Base-by-base conservation (phyloP, 1,139 yeast genomes). In the Blastobotrys illinoisensis region DNA sequence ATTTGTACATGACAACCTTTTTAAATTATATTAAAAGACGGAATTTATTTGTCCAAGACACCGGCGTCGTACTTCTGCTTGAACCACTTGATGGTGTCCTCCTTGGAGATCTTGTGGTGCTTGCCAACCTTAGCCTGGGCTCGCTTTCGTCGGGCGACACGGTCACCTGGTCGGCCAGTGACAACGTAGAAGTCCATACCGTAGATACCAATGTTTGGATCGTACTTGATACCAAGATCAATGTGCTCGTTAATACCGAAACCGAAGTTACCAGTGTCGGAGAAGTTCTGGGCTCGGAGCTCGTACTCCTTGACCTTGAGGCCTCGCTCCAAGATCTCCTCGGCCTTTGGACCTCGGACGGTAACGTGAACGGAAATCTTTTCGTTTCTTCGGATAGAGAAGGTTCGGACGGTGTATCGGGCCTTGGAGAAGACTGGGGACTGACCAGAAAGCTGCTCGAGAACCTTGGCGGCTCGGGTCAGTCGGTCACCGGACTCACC, bases 401-500 rank as follows among this genome's bases (percentile, higher is more conserved):
- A 93, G 65, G 98, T 88, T 88, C 99, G 89, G 76, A 93, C 97
- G 68, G 99, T 93, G 90, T 93, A 93, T 84, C 99, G 88, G 73
- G 99, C 99, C 87, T 95, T 93, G 73, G 99, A 91, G 81, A 89
- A 97, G 72, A 93, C 99, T 78, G 99, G 99, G 73, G 99, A 93
- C 83, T 93, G 99, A 90, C 99, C 99, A 70, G 98, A 91, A 74
- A 93, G 88, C 84, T 95, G 99, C 83, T 93, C 99, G 77, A 93
- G 86, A 74, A 93, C 99, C 86, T 93, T 93, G 76, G 99, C 95
- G 73, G 99, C 99, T 88, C 99, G 93, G 84, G 99, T 93, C 80
- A 93, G 89, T 86, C 98, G 88, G 81, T 93, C 99, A 85, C 99
- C 99, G 79, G 98, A 91, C 82, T 93, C 99, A 84, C 99, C 99